Evolutionary conservation across 1,284 basidiomycete species (phyloP).

Genomic region (Boletus hoseneyae): DNA sequence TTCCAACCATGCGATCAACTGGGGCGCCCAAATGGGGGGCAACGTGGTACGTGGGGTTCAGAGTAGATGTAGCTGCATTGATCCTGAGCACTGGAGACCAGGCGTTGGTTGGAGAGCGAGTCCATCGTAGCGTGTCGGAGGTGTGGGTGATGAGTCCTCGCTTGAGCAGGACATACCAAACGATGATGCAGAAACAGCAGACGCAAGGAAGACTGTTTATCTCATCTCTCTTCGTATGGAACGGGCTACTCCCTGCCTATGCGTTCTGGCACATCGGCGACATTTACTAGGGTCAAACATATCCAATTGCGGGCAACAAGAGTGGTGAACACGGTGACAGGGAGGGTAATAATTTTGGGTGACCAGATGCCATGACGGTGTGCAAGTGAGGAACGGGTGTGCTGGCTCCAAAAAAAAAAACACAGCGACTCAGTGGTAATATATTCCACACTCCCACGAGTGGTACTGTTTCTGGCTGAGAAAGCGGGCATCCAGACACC

Average conservation of each 20-base stretch:
- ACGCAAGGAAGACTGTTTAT: conserved; percentile 73
- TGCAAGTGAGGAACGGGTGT: too few relatives aligned
- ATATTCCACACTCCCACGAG: too few relatives aligned
- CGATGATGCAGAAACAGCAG: conserved; percentile 46
- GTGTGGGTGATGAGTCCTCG: conserved; percentile 54
- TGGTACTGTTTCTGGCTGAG: too few relatives aligned
- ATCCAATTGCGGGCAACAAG: conserved; percentile 78
- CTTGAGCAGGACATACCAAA: conserved; percentile 60
- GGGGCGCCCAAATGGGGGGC: conserved; percentile 41
- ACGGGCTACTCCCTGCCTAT: conserved; percentile 91
- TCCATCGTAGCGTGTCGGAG: conserved; percentile 54
- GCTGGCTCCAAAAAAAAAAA: too few relatives aligned
- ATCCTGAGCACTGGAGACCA: conserved; percentile 54
- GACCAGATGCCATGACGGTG: too few relatives aligned
- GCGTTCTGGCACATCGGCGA: conserved; percentile 99
- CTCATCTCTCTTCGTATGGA: conserved; percentile 94
- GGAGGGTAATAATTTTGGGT: too few relatives aligned
- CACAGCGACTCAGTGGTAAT: too few relatives aligned
- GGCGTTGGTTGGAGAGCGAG: conserved; percentile 54
- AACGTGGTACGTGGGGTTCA: conserved; percentile 26
- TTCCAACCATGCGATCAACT: conserved; percentile 39
- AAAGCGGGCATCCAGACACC: too few relatives aligned
- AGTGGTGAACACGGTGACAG: conserved; percentile 80
- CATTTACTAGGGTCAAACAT: conserved; percentile 98
- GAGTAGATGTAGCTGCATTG: conserved; percentile 39